These are phyloP conservation scores for Lycium ferocissimum DNA, from an alignment of 257 asterid genomes.

Conservation along the genomic window DNA sequence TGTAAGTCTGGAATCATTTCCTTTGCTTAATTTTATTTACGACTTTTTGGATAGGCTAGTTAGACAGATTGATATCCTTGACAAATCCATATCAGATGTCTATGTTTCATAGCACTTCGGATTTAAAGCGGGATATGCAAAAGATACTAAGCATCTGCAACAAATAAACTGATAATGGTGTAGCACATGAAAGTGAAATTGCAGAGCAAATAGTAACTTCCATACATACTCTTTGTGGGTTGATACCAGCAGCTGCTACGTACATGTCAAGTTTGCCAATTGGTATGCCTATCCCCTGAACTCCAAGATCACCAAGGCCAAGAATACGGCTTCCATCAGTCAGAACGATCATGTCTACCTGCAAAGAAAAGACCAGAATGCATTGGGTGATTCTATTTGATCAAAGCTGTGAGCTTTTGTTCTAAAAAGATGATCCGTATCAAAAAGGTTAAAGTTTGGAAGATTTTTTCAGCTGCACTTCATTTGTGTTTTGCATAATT, in stretches of 20 bases:
- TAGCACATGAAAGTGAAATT: conserved; percentile 12
- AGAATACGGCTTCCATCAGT: conserved; percentile 99
- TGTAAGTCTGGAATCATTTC: conserved; percentile 12
- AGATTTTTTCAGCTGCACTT: conserved; percentile 10
- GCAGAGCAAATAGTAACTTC: conserved; percentile 24
- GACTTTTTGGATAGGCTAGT: neutral
- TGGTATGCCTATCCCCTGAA: conserved; percentile 98
- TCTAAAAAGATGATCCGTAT: neutral
- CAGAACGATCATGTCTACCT: conserved; percentile 99
- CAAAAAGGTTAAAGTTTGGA: neutral
- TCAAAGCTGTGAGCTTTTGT: neutral
- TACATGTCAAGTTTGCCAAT: conserved; percentile 99
- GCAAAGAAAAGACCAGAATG: conserved; percentile 39
- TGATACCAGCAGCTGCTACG: conserved; percentile 99
- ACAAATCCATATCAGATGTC: neutral
- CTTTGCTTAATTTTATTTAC: neutral
- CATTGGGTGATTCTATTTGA: conserved; percentile 7
- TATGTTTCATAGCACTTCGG: neutral
- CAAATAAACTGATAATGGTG: neutral
- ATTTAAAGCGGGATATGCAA: neutral
- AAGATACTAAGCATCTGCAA: neutral
- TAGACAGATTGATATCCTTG: conserved; percentile 2
- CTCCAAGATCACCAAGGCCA: conserved; percentile 99
- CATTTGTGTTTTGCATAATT: neutral
- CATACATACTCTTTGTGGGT: conserved; percentile 89